A percentile compares a stretch with the other conserved stretches of the same genome.
These are phyloP conservation scores for Nemania serpens DNA, from an alignment of 2,329 filamentous ascomycete species.

Conservation along the genomic window DNA sequence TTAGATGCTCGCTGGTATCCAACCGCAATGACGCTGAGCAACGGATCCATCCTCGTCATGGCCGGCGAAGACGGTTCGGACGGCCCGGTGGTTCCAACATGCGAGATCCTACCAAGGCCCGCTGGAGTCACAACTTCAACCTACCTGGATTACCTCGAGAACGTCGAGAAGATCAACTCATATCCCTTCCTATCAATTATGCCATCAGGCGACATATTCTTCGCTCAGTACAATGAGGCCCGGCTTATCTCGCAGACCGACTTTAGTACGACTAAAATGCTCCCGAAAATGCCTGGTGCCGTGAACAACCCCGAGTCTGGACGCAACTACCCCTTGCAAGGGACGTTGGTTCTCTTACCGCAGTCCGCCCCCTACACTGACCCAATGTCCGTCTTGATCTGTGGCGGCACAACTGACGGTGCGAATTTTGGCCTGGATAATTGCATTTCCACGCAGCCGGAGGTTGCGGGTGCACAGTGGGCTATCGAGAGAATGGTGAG, in stretches of 20 bases:
- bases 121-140: conserved; percentile 46
- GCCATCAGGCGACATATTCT: conserved; percentile 58
- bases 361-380: conserved; percentile 57
- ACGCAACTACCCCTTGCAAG: conserved; percentile 62
- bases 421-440: conserved; percentile 60
- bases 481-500: conserved; percentile 58
- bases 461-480: conserved; percentile 55
- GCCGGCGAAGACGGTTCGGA: conserved; percentile 60
- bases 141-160: conserved; percentile 56
- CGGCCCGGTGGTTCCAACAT: conserved; percentile 53
- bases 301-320: conserved; percentile 57
- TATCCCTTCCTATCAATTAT: conserved; percentile 61
- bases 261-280: conserved; percentile 52
- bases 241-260: conserved; percentile 57
- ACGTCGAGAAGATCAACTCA: conserved; percentile 63
- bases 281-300: conserved; percentile 60
- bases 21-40: conserved; percentile 57
- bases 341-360: conserved; percentile 58
- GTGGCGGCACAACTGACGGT: conserved; percentile 58
- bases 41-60: conserved; percentile 60
- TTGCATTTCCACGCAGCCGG: conserved; percentile 59
- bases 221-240: conserved; percentile 64
- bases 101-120: conserved; percentile 58
- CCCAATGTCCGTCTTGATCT: conserved; percentile 57
- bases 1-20: conserved; percentile 61